phyloP scores from a whole-genome alignment of 352 stramenopile species.

The Phytophthora nicotianae region DNA sequence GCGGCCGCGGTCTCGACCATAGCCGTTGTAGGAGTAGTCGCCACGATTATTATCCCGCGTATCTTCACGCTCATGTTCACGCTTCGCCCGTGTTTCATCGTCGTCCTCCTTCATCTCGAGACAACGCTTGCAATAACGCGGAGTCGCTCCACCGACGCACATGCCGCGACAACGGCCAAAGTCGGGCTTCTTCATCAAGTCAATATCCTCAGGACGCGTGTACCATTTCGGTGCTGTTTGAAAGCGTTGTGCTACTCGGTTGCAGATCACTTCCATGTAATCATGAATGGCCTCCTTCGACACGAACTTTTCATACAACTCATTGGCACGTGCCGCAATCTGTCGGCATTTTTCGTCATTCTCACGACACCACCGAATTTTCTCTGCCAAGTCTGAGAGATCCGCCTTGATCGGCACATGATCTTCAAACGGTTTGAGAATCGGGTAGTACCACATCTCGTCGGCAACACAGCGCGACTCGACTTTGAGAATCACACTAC shows the following conservation, averaged over 20 bases:
- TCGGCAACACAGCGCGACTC: constrained; percentile 94
- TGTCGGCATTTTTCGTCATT: constrained; percentile 96
- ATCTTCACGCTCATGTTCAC: constrained; percentile 21
- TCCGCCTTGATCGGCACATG: constrained; percentile 97
- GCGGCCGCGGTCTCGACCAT: constrained; percentile 22
- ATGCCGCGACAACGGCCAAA: constrained; percentile 57
- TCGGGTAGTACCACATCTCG: constrained; percentile 97
- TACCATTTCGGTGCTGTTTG: constrained; percentile 67
- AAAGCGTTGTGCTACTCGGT: constrained; percentile 92
- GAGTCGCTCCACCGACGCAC: constrained; percentile 61
- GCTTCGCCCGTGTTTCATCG: constrained; percentile 36
- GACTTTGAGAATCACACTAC: constrained; percentile 98
- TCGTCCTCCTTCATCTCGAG: constrained; percentile 71
- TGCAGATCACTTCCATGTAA: constrained; percentile 97
- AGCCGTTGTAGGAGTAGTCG: constrained; percentile 28
- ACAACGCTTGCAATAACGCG: constrained; percentile 71
- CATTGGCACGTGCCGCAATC: constrained; percentile 94
- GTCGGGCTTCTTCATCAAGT: constrained; percentile 64
- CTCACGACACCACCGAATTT: constrained; percentile 97
- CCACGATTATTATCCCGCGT: constrained; percentile 33
- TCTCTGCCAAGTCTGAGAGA: constrained; percentile 97
- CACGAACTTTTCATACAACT: constrained; percentile 94
- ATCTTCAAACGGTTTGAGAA: constrained; percentile 96
- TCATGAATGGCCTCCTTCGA: constrained; percentile 94
- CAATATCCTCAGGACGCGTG: constrained; percentile 58